These are phyloP conservation scores for Fagus crenata DNA, from an alignment of 306 rosid species.

Conservation along the genomic window DNA sequence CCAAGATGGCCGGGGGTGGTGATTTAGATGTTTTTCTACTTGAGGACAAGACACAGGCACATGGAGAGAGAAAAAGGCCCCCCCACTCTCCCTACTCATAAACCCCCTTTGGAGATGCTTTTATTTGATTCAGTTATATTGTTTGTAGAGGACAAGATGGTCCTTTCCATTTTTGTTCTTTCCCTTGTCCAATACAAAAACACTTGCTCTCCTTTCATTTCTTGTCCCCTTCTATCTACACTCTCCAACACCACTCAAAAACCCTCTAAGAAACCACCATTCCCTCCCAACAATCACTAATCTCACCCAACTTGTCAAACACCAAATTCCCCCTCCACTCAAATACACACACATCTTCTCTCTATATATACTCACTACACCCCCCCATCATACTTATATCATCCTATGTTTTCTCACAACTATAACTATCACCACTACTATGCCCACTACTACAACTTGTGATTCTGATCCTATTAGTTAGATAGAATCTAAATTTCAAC, in stretches of 20 bases:
- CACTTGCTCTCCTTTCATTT: slow-evolving; percentile 29
- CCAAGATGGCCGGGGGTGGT: slow-evolving; percentile 35
- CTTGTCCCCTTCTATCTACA: slow-evolving; percentile 27
- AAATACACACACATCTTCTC: slow-evolving; percentile 6
- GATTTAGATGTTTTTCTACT: slow-evolving; percentile 66
- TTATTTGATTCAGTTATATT: slow-evolving; percentile 17
- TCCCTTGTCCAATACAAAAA: slow-evolving; percentile 42
- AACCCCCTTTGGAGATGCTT: slow-evolving; percentile 36
- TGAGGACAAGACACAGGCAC: slow-evolving; percentile 72
- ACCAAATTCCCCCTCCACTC: slow-evolving; percentile 31
- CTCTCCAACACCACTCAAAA: slow-evolving; percentile 17
- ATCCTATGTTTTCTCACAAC: neutral
- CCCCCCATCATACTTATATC: slow-evolving; percentile 33
- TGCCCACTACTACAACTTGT: slow-evolving; percentile 18
- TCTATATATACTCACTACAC: slow-evolving; percentile 55
- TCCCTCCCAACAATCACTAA: neutral
- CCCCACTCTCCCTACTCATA: slow-evolving; percentile 18
- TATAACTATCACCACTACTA: neutral
- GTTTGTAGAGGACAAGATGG: slow-evolving; percentile 51
- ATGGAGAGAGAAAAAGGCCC: slow-evolving; percentile 51
- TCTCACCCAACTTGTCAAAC: slow-evolving; percentile 45
- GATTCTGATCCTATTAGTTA: neutral
- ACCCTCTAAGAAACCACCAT: slow-evolving; percentile 17
- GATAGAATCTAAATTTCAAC: neutral
- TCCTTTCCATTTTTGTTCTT: slow-evolving; percentile 54